These are phyloP conservation scores for Blastobotrys petasosporus DNA, from an alignment of 1,139 yeast genomes.

Conservation along the genomic window DNA sequence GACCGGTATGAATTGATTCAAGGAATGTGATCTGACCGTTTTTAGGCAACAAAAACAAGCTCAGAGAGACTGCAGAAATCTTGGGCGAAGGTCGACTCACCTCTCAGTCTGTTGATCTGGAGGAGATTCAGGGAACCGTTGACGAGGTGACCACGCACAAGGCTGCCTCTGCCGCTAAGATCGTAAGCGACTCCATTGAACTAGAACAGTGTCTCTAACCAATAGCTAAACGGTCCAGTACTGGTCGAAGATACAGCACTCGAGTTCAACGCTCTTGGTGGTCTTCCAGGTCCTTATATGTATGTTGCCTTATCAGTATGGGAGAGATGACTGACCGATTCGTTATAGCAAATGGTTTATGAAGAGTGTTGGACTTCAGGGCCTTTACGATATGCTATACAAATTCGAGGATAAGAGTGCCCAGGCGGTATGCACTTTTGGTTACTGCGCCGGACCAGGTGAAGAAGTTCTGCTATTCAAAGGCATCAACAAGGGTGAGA, in stretches of 20 bases:
- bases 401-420: slow-evolving; percentile 84
- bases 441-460: slow-evolving; percentile 81
- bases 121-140: slow-evolving; percentile 85
- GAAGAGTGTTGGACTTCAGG: slow-evolving; percentile 61
- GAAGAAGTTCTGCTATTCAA: slow-evolving; percentile 66
- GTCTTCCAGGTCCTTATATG: slow-evolving; percentile 76
- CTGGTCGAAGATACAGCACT: slow-evolving; percentile 94
- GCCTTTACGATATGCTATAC: slow-evolving; percentile 67
- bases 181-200: slow-evolving; percentile 23
- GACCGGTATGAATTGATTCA: slow-evolving; percentile 12
- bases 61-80: slow-evolving; percentile 75
- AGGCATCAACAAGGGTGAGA: slow-evolving; percentile 75
- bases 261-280: slow-evolving; percentile 72
- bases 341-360: slow-evolving; percentile 77
- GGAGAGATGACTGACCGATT: background rate
- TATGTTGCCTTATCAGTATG: background rate
- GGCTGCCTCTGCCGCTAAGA: slow-evolving; percentile 66
- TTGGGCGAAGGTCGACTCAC: slow-evolving; percentile 49
- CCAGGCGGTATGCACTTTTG: slow-evolving; percentile 86
- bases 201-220: too few species aligned
- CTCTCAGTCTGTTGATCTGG: slow-evolving; percentile 67
- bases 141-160: slow-evolving; percentile 78
- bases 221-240: slow-evolving; percentile 59
- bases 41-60: slow-evolving; percentile 84
- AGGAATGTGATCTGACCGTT: background rate